phyloP scores from a whole-genome alignment of 2,329 filamentous ascomycete genomes.

The Ciborinia camelliae region DNA sequence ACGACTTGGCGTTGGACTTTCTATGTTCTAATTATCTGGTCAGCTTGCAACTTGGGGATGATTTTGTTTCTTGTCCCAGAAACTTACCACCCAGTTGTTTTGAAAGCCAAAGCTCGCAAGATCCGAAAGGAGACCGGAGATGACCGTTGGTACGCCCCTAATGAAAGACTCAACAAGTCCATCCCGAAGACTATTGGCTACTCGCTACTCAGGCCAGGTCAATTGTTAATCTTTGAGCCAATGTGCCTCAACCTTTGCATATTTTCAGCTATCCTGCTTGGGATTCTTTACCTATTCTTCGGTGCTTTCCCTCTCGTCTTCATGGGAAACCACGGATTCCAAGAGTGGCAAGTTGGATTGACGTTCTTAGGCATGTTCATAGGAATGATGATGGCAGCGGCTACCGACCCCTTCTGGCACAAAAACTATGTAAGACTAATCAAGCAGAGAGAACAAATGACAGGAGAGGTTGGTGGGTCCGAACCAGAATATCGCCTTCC shows the following conservation, averaged over 20 bases:
- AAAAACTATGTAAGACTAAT: conserved; percentile 57
- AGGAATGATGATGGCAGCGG: conserved; percentile 63
- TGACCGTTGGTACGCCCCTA: conserved; percentile 69
- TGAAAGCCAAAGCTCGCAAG: conserved; percentile 67
- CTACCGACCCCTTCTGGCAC: conserved; percentile 64
- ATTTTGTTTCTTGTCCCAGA: conserved; percentile 77
- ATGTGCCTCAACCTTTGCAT: conserved; percentile 83
- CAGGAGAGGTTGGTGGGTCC: conserved; percentile 46
- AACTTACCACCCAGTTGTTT: conserved; percentile 75
- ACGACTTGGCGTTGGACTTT: conserved; percentile 78
- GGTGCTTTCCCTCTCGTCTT: conserved; percentile 85
- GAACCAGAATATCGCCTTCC: conserved; percentile 88
- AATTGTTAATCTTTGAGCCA: conserved; percentile 75
- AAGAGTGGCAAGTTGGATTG: conserved; percentile 74
- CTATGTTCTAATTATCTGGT: conserved; percentile 82
- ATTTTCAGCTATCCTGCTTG: conserved; percentile 79
- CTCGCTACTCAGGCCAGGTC: conserved; percentile 61
- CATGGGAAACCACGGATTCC: conserved; percentile 68
- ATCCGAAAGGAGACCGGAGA: conserved; percentile 76
- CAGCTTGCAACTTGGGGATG: conserved; percentile 57
- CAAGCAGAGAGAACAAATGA: conserved; percentile 44
- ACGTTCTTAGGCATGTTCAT: conserved; percentile 70
- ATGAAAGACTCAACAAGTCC: conserved; percentile 69
- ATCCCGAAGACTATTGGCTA: conserved; percentile 57
- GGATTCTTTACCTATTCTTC: conserved; percentile 87